Evolutionary conservation across 345 rosid species (phyloP).

Genomic region (Conringia planisiliqua): DNA sequence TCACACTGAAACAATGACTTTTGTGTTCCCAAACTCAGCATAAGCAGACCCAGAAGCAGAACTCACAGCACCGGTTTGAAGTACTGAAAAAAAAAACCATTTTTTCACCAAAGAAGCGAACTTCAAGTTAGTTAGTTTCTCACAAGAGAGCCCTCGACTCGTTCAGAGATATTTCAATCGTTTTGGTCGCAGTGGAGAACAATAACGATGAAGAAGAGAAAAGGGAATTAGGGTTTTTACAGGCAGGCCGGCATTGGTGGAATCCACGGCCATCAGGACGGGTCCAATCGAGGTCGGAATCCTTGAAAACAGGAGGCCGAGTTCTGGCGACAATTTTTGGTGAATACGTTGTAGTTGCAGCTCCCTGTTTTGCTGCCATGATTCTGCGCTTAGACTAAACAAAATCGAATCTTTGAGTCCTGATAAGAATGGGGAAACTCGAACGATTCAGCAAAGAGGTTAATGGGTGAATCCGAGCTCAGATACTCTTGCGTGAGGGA

Average conservation of each 20-base stretch:
- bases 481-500: not conserved
- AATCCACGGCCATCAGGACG: conserved; percentile 92
- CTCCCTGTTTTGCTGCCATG: conserved; percentile 57
- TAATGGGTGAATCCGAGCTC: not conserved
- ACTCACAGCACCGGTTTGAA: conserved; percentile 79
- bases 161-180: too few relatives aligned
- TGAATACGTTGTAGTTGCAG: conserved; percentile 61
- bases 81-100: conserved; percentile 42
- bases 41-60: conserved; percentile 96
- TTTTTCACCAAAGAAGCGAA: not conserved
- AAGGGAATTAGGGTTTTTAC: conserved; percentile 33
- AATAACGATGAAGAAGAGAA: not conserved
- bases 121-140: not conserved
- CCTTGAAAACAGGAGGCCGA: conserved; percentile 45
- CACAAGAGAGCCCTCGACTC: not conserved
- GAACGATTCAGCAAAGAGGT: not conserved
- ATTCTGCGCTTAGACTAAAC: not conserved
- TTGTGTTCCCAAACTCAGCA: conserved; percentile 91
- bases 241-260: conserved; percentile 92
- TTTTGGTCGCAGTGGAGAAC: not conserved
- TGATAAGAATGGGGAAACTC: not conserved
- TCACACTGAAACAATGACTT: conserved; percentile 97
- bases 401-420: not conserved
- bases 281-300: conserved; percentile 68
- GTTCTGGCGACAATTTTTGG: conserved; percentile 44